Evolutionary conservation across 768 basidiomycete species (phyloP), one percentile per base, ranked within the genome.

Genomic region (Dendrothele bispora): DNA sequence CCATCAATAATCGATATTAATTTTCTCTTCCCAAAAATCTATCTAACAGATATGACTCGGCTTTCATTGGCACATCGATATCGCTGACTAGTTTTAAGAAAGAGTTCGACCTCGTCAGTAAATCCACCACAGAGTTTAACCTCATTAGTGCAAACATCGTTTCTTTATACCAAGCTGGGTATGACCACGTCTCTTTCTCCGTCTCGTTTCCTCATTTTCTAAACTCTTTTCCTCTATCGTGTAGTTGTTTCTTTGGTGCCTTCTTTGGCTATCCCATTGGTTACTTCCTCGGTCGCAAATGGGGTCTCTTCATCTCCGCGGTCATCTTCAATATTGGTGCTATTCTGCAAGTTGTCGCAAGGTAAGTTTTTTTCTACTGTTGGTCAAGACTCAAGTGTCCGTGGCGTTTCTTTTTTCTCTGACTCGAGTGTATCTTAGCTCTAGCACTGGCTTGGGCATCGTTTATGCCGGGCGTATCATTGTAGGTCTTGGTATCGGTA

Each of bases 141-240:
- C 44, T 60, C 21, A 63, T 71, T 38, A 69, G 68, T 4, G 67
- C 73, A 8, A 77, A 77, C 50, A 69, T 78, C 28, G 74, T 77
- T 15, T 73, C 74, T 7, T 56, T 66, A 8, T 78, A 69, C 56
- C 75, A 76, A 48, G 77, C 69, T 8, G 72, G 73, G 66, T 69
- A 40, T 21, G 53, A 38, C 24, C n/a, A 22, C 18, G 22, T 43
- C 7, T 32, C n/a, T 22, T 40, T 2, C n/a, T 34, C n/a, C n/a
- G 15, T 17, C 18, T 4, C 18, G 6, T 17, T 15, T 20, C 24
- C 20, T 45, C 32, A n/a, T 18, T 24, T 25, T 20, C 28, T n/a
- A 21, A 2, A 20, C 22, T 30, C 26, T 4, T 37, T 47, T 48
- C 45, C 36, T 50, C 24, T 22, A 6, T 48, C 26, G 21, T 25